phyloP scores from a whole-genome alignment of 116 monocot species.

The Posidonia oceanica region DNA sequence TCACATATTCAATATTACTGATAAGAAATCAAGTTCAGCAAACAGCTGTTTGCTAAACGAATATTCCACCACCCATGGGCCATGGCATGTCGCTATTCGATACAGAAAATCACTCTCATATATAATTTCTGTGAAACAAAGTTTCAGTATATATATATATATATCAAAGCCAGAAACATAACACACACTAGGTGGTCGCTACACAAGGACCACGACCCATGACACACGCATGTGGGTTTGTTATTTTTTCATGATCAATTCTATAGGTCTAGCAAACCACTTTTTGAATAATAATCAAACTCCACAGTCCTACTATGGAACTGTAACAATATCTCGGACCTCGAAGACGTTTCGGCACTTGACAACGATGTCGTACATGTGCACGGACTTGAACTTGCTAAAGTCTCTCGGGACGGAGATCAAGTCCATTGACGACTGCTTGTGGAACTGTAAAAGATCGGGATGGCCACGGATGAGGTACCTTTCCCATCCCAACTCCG shows the following conservation, averaged over 20 bases:
- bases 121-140: too few species aligned
- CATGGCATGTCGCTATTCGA: too few species aligned
- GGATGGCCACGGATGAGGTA: constrained; percentile 2
- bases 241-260: background rate
- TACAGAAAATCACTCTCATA: too few species aligned
- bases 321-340: background rate
- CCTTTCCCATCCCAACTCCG: constrained; percentile 30
- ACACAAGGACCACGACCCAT: too few species aligned
- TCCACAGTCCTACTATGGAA: background rate
- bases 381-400: constrained; percentile 36
- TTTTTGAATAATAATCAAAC: too few species aligned
- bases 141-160: too few species aligned
- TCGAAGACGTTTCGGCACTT: constrained; percentile 53
- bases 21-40: too few species aligned
- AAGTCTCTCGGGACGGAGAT: constrained; percentile 79
- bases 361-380: constrained; percentile 85
- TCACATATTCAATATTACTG: too few species aligned
- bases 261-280: background rate
- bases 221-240: background rate
- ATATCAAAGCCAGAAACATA: too few species aligned
- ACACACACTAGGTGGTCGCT: too few species aligned
- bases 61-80: too few species aligned
- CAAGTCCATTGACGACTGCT: constrained; percentile 49
- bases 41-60: too few species aligned
- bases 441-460: constrained; percentile 56